phyloP scores from a whole-genome alignment of 2,329 filamentous ascomycete species.

The Paraconiothyrium sp. region DNA sequence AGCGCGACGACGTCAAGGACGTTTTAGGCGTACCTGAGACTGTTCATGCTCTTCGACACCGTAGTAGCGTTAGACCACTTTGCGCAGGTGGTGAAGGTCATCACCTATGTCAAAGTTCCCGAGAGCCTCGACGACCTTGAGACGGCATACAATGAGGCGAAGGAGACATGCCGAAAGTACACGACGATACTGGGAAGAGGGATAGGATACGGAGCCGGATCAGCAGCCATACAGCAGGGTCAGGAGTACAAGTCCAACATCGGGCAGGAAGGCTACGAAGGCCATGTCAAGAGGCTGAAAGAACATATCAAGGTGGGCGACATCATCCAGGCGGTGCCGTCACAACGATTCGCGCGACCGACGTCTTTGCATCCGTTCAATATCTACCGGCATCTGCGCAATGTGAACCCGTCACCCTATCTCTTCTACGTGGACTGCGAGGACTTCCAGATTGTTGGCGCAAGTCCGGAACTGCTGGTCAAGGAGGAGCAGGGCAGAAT shows the following conservation, averaged over 20 bases:
- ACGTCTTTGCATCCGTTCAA: conserved; percentile 96
- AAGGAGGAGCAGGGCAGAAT: conserved; percentile 88
- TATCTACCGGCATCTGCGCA: conserved; percentile 93
- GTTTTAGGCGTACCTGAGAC: conserved; percentile 88
- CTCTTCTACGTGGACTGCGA: conserved; percentile 94
- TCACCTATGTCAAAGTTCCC: conserved; percentile 84
- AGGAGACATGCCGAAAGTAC: conserved; percentile 69
- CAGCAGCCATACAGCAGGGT: conserved; percentile 75
- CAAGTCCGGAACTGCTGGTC: conserved; percentile 92
- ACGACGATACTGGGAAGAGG: conserved; percentile 75
- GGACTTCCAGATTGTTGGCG: conserved; percentile 94
- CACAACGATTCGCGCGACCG: conserved; percentile 88
- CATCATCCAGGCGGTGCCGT: conserved; percentile 97
- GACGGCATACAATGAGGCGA: conserved; percentile 75
- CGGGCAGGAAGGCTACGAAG: conserved; percentile 86
- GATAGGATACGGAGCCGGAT: conserved; percentile 75
- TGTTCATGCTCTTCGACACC: conserved; percentile 98
- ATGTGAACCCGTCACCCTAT: conserved; percentile 97
- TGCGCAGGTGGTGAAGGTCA: conserved; percentile 89
- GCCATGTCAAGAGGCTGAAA: conserved; percentile 86
- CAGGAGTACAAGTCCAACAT: conserved; percentile 92
- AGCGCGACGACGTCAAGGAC: conserved; percentile 84
- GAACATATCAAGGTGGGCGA: conserved; percentile 90
- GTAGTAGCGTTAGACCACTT: conserved; percentile 95
- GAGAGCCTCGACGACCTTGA: conserved; percentile 64